Evolutionary conservation across 768 basidiomycete genomes (phyloP), one percentile per base, ranked within the genome.

Genomic region (Filobasidium floriforme): DNA sequence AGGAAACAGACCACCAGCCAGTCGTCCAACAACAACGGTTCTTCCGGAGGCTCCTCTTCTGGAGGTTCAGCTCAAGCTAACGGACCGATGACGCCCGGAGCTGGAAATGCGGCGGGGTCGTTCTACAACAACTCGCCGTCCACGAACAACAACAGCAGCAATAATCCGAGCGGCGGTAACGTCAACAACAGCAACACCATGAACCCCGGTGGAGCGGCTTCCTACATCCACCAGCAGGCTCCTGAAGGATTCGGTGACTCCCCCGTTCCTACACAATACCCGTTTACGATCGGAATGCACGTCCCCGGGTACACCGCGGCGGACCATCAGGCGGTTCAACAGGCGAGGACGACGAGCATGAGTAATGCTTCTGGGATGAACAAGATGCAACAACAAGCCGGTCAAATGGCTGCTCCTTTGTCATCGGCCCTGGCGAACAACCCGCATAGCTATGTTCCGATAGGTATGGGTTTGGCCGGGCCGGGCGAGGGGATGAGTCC

Each of bases 1-100:
- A 44, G n/a, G 22, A 59, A 29, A n/a, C 57, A 59, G 55, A 29
- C 19, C 41, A 65, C 22, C 57, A 51, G 63, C 63, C 28, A 24
- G 19, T 18, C 28, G 43, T 51, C 28, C 24, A 52, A 26, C 62
- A 59, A 32, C 63, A 59, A 44, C 63, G 54, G n/a, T 19, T 52
- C n/a, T 32, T 52, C 22, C 22, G 37, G 49, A 11, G 37, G 22
- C 28, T 26, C 51, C 11, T 55, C 60, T 19, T 22, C 49, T 12
- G 37, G 41, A 52, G 40, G 51, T 41, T 26, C 65, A 61, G 32
- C 37, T 7, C 24, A 37, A 37, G 4, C 32, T 37, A 37, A 9
- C 32, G 32, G 14, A 28, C 55, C 22, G 5, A 26, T 32, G 55
- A 26, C 29, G 2, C 29, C 29, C 9, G 4, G 26, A 14, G 14